These are phyloP conservation scores for Trichoderma lentiforme DNA, from an alignment of 2,329 filamentous ascomycete genomes.

Conservation along the genomic window DNA sequence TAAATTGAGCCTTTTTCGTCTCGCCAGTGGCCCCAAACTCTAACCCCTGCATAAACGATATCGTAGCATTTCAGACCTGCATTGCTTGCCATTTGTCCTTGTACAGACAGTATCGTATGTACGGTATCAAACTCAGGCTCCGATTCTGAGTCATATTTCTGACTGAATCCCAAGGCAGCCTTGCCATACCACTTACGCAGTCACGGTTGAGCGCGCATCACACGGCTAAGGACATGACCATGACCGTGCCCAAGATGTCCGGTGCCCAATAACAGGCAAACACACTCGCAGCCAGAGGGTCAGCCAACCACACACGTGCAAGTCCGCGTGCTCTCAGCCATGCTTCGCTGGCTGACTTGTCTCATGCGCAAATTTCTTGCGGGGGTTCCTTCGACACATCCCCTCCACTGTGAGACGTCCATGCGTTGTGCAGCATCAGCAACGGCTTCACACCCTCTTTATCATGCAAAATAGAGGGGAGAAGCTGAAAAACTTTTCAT, in stretches of 20 bases:
- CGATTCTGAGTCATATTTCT: background rate
- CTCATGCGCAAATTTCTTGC: slow-evolving; percentile 1
- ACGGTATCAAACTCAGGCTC: background rate
- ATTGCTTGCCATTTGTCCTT: background rate
- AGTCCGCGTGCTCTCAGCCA: slow-evolving; percentile 14
- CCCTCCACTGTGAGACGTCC: background rate
- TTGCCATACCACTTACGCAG: background rate
- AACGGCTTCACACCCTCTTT: slow-evolving; percentile 11
- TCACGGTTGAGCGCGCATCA: background rate
- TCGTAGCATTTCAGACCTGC: background rate
- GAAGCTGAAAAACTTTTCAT: background rate
- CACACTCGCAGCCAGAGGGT: slow-evolving; percentile 5
- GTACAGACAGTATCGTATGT: background rate
- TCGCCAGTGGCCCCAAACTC: background rate
- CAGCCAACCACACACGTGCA: slow-evolving; percentile 6
- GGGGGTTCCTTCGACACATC: background rate
- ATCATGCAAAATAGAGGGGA: background rate
- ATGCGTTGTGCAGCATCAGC: slow-evolving; percentile 6
- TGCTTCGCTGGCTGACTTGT: slow-evolving; percentile 1
- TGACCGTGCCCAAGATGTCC: background rate
- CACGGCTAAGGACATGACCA: background rate
- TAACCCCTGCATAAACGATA: background rate
- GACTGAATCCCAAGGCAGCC: background rate
- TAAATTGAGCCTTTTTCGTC: background rate
- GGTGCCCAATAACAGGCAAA: slow-evolving; percentile 6